These are phyloP conservation scores for Musa acuminata DNA, from an alignment of 176 grass and related monocot genomes.

Conservation along the genomic window DNA sequence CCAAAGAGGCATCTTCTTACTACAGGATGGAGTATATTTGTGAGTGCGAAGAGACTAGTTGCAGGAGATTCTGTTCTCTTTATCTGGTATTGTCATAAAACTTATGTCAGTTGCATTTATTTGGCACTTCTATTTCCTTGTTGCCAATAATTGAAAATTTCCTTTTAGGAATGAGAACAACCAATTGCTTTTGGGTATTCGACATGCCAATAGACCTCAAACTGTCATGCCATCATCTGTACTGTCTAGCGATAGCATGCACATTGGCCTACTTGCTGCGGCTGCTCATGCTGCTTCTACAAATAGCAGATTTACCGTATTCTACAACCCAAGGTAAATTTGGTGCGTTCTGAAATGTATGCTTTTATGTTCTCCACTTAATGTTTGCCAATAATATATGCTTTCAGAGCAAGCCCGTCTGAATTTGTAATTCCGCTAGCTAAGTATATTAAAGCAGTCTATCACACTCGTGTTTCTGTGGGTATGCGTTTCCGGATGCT, in stretches of 20 bases:
- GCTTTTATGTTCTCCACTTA: background rate
- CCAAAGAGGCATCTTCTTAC: conserved; percentile 97
- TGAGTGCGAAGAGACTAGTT: conserved; percentile 93
- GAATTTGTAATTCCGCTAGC: conserved; percentile 91
- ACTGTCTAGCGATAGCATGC: conserved; percentile 97
- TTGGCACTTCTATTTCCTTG: background rate
- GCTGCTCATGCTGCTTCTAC: conserved; percentile 94
- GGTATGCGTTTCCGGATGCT: conserved; percentile 99
- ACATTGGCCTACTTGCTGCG: conserved; percentile 96
- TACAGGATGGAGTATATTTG: conserved; percentile 96
- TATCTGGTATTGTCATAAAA: conserved; percentile 55
- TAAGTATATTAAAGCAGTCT: conserved; percentile 93
- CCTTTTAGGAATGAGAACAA: conserved; percentile 86
- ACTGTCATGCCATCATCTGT: conserved; percentile 99
- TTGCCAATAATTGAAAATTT: background rate
- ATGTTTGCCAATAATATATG: background rate
- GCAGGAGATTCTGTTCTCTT: conserved; percentile 97
- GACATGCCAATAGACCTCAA: conserved; percentile 74
- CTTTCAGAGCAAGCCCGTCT: conserved; percentile 85
- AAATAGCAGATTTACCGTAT: conserved; percentile 97
- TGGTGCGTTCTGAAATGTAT: background rate
- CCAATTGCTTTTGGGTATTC: conserved; percentile 90
- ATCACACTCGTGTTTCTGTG: conserved; percentile 93
- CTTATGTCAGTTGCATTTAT: background rate
- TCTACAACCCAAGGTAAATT: conserved; percentile 88